phyloP scores from a whole-genome alignment of 1,284 basidiomycete species.

The Thecaphora frezii region DNA sequence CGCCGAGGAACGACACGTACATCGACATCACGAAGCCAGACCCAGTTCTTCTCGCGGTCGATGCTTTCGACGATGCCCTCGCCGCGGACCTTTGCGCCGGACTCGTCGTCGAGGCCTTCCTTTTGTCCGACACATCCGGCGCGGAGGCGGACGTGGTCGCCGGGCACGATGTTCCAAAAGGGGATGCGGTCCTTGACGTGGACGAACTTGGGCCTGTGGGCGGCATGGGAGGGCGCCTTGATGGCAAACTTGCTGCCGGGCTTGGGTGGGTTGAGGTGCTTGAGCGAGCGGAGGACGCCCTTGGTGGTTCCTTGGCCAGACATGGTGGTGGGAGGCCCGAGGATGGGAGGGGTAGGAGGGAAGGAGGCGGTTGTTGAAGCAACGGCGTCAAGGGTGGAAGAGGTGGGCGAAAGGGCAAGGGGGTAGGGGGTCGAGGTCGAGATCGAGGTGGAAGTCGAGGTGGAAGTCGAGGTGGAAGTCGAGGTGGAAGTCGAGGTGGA shows the following conservation, averaged over 20 bases:
- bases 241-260: constrained; percentile 52
- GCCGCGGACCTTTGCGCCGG: constrained; percentile 31
- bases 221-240: constrained; percentile 53
- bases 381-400: too few relatives aligned
- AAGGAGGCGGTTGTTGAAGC: not conserved
- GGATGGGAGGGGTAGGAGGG: too few relatives aligned
- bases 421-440: too few relatives aligned
- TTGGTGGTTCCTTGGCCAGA: constrained; percentile 17
- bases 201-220: constrained; percentile 54
- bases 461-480: too few relatives aligned
- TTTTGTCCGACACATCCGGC: constrained; percentile 47
- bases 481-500: too few relatives aligned
- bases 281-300: constrained; percentile 56
- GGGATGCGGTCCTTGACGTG: constrained; percentile 59
- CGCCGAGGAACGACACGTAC: constrained; percentile 3
- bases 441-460: too few relatives aligned
- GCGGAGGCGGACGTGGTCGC: constrained; percentile 58
- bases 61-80: constrained; percentile 52
- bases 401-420: too few relatives aligned
- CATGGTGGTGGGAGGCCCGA: constrained; percentile 7
- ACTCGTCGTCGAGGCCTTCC: constrained; percentile 24
- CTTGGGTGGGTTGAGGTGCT: constrained; percentile 52
- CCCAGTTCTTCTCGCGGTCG: constrained; percentile 50
- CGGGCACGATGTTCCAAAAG: constrained; percentile 60
- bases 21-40: constrained; percentile 50